A percentile compares a stretch with the other conserved stretches of the same genome.
Conservation (phyloP, 1,139 yeast species). For the Nakaseomyces kungkrabaensis region DNA sequence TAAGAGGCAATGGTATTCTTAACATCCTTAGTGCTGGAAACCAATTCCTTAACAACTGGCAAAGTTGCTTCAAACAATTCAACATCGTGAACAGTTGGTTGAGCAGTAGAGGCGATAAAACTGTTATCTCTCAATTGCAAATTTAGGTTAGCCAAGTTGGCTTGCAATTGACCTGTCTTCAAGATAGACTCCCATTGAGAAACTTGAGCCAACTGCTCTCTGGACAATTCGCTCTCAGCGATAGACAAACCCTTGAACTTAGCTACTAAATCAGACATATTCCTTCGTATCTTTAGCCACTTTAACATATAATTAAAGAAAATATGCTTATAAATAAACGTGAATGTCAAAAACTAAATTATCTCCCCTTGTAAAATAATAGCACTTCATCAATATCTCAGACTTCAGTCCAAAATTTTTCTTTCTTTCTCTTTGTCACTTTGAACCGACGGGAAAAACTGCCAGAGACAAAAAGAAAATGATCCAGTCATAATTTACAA, state of each 20-base stretch:
- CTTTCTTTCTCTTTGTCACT: background rate
- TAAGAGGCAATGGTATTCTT: constrained; percentile 38
- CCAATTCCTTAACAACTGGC: constrained; percentile 51
- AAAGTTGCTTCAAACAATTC: constrained; percentile 55
- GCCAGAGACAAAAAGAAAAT: background rate
- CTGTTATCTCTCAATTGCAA: constrained; percentile 59
- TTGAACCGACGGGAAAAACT: too few species aligned
- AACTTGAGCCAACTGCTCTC: constrained; percentile 56
- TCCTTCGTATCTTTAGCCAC: constrained; percentile 1
- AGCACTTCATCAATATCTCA: too few species aligned
- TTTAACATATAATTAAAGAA: background rate
- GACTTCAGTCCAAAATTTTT: too few species aligned
- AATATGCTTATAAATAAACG: background rate
- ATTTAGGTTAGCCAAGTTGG: constrained; percentile 52
- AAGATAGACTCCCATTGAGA: constrained; percentile 76
- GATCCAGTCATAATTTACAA: background rate
- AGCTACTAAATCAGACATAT: constrained; percentile 39
- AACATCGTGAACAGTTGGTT: constrained; percentile 59
- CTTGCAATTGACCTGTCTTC: constrained; percentile 43
- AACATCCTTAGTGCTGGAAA: constrained; percentile 30
- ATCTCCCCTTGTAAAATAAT: too few species aligned
- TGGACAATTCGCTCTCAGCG: constrained; percentile 29
- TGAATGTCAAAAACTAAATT: too few species aligned
- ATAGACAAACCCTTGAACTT: constrained; percentile 37
- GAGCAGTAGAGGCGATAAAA: constrained; percentile 51